Conservation (phyloP, 2,329 filamentous ascomycete species). For the Beauveria pseudobassiana region DNA sequence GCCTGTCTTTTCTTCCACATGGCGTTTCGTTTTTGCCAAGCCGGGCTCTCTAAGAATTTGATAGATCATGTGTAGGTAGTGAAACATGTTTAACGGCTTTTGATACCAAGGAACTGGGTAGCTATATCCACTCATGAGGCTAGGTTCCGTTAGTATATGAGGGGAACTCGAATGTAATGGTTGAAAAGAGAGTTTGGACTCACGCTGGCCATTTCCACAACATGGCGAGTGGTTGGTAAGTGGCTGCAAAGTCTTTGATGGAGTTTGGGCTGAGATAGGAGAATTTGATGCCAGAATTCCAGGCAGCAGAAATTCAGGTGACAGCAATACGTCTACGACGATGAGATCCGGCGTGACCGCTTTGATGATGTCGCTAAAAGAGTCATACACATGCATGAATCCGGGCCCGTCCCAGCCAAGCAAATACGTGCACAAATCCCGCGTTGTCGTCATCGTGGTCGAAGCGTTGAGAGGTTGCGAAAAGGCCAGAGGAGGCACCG, state of each 20-base stretch:
- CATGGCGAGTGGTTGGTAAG: constrained; percentile 29
- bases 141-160: constrained; percentile 14
- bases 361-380: constrained; percentile 29
- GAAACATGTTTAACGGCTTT: constrained; percentile 34
- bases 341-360: constrained; percentile 31
- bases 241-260: constrained; percentile 31
- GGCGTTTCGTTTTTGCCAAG: constrained; percentile 8
- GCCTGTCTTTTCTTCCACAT: constrained; percentile 13
- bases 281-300: constrained; percentile 24
- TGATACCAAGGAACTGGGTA: constrained; percentile 39
- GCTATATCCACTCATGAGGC: constrained; percentile 34
- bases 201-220: constrained; percentile 33
- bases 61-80: constrained; percentile 23
- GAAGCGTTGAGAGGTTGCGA: constrained; percentile 12
- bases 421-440: constrained; percentile 22
- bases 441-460: constrained; percentile 23
- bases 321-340: constrained; percentile 36
- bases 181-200: not conserved
- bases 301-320: constrained; percentile 36
- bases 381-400: constrained; percentile 32
- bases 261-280: constrained; percentile 37
- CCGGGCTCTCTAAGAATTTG: constrained; percentile 14
- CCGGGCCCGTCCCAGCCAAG: constrained; percentile 22
- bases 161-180: not conserved
- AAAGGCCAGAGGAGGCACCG: constrained; percentile 10